Conservation (phyloP, 2,329 filamentous ascomycete genomes). For the Didymella lethalis region DNA sequence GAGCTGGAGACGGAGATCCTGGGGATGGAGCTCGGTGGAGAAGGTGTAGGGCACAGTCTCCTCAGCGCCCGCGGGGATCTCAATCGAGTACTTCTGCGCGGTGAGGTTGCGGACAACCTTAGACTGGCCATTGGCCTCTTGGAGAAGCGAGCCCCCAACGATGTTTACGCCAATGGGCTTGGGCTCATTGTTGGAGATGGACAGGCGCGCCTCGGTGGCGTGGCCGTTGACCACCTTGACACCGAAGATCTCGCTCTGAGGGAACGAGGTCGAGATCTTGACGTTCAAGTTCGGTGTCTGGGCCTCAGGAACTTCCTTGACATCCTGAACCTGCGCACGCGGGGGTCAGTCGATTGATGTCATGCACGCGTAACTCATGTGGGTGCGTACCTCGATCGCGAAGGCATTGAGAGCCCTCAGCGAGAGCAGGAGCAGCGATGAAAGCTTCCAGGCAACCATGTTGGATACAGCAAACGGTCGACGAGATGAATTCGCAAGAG, state of each 20-base stretch:
- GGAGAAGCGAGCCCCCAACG: conserved; percentile 76
- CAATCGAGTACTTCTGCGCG: conserved; percentile 73
- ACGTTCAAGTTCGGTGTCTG: conserved; percentile 67
- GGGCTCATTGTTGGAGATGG: conserved; percentile 84
- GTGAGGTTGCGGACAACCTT: conserved; percentile 85
- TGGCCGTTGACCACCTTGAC: conserved; percentile 95
- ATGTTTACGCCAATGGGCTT: conserved; percentile 77
- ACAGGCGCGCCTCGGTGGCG: conserved; percentile 81
- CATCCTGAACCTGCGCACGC: conserved; percentile 42
- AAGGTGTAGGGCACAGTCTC: conserved; percentile 84
- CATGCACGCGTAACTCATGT: conserved; percentile 38
- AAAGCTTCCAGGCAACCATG: conserved; percentile 79
- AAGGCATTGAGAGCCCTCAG: conserved; percentile 71
- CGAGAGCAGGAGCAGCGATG: conserved; percentile 75
- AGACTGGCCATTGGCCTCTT: conserved; percentile 62
- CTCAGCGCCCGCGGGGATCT: conserved; percentile 77
- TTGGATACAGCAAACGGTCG: conserved; percentile 34
- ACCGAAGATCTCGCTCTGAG: conserved; percentile 81
- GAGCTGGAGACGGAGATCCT: conserved; percentile 82
- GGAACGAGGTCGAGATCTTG: conserved; percentile 65
- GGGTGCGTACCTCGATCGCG: conserved; percentile 65
- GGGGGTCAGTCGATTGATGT: conserved; percentile 43
- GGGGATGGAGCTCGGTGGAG: conserved; percentile 88
- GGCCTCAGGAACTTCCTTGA: conserved; percentile 58
- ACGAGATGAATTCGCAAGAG: conserved; percentile 20